Evolutionary conservation across 139 green algal species (phyloP), one percentile per base, ranked within the genome.

Genomic region (Volvox reticuliferus): DNA sequence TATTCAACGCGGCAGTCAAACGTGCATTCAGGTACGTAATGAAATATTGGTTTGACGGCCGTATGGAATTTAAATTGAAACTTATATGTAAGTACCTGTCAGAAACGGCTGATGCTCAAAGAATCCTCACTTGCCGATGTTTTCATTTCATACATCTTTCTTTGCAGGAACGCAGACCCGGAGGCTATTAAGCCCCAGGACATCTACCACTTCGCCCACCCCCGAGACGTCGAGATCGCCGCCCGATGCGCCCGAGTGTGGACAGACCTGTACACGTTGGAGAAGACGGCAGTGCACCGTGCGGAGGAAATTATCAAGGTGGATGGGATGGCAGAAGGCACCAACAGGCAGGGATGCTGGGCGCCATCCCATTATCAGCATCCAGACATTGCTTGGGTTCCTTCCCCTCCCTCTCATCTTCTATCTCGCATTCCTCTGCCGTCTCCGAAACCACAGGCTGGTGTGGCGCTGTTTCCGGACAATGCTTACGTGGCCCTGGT

Each of bases 181-280:
- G 84, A 89, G 84, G 84, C 24, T 18, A 61, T 89, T 24, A 63
- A 79, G 67, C 84, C 84, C 1, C 26, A 81, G 86, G 86, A 83
- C 86, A 24, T 75, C 12, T 83, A 85, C 73, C 84, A 80, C 36
- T 90, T 83, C 55, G 20, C 30, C 20, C 28, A 77, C 76, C 76
- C 76, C 0, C 21, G 76, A 24, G 87, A 91, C 22, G 76, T 84
- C 0, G 87, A 91, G 75, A n/a, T 84, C 0, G 76, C 76, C 0
- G 55, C 76, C 61, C 55, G 76, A 16, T 36, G 62, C 28, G 55
- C 61, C 55, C 55, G 76, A 6, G 61, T 79, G 87, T 86, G 76
- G 76, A 61, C 33, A 0, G 76, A 91, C 75, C 61, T 68, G 76
- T 85, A 91, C 76, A 79, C 32, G 24, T 55, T 86, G 32, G 61